Evolutionary conservation across 768 basidiomycete species (phyloP).

Genomic region (Leccinellum albellum): DNA sequence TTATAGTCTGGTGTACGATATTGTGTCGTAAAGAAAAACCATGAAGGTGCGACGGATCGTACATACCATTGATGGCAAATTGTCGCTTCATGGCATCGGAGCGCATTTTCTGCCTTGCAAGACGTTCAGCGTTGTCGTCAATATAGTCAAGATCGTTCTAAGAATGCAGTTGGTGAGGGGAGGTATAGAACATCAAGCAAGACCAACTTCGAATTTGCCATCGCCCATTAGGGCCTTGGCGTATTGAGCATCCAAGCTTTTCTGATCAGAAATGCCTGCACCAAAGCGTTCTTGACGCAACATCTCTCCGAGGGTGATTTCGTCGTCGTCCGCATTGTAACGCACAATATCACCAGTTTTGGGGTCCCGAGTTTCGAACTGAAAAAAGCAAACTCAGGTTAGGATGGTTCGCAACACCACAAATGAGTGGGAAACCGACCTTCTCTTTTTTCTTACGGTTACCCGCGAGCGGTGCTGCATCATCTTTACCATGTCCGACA

Average conservation of each 20-base stretch:
- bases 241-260: conserved; percentile 86
- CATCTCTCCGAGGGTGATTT: conserved; percentile 82
- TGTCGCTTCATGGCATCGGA: conserved; percentile 94
- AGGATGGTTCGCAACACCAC: background rate
- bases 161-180: background rate
- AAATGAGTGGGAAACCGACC: conserved; percentile 32
- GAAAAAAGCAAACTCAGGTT: background rate
- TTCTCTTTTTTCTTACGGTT: conserved; percentile 80
- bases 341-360: conserved; percentile 89
- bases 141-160: conserved; percentile 91
- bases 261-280: conserved; percentile 87
- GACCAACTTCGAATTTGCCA: conserved; percentile 74
- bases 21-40: background rate
- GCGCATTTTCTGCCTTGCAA: conserved; percentile 93
- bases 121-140: conserved; percentile 92
- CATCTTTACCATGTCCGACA: conserved; percentile 74
- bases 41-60: background rate
- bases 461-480: conserved; percentile 48
- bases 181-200: background rate
- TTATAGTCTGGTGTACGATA: conserved; percentile 70
- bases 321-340: conserved; percentile 89
- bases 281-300: conserved; percentile 89
- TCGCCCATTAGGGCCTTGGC: conserved; percentile 86
- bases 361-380: conserved; percentile 87
- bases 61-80: conserved; percentile 89